Conservation (phyloP, 2,329 filamentous ascomycete species). For the Pestalotiopsis sp. region DNA sequence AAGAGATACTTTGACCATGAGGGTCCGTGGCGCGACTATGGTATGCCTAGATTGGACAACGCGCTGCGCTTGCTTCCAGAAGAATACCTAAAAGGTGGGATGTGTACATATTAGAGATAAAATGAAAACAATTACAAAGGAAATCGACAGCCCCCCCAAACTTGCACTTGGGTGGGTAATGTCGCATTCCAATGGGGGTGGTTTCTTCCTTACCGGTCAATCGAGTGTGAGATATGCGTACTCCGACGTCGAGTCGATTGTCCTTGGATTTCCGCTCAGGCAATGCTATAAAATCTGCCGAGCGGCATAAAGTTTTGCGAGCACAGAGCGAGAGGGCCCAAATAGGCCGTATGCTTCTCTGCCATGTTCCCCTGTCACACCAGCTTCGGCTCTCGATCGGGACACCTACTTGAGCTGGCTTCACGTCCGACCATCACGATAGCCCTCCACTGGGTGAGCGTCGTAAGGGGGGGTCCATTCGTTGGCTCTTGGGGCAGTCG, state of each 20-base stretch:
- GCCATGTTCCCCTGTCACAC: neutral
- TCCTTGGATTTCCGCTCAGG: neutral
- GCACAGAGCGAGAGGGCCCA: neutral
- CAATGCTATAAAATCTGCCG: slow-evolving; percentile 1
- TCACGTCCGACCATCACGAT: neutral
- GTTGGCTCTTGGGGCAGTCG: neutral
- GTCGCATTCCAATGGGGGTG: neutral
- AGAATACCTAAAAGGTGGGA: neutral
- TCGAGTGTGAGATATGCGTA: neutral
- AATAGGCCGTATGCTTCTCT: neutral
- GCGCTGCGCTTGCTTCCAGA: neutral
- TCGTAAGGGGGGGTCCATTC: neutral
- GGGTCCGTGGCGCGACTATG: no score
- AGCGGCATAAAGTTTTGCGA: neutral
- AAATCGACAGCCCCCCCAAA: neutral
- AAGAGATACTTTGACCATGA: no score
- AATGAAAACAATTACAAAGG: neutral
- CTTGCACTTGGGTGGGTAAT: neutral
- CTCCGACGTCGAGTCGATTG: neutral
- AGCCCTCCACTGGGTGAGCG: neutral
- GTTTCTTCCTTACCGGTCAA: neutral
- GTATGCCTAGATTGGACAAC: no score
- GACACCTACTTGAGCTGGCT: neutral
- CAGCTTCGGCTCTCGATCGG: neutral
- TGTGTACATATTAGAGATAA: neutral